Evolutionary conservation across 257 asterid species (phyloP), one percentile per base, ranked within the genome.

Genomic region (Forsythia viridissima): DNA sequence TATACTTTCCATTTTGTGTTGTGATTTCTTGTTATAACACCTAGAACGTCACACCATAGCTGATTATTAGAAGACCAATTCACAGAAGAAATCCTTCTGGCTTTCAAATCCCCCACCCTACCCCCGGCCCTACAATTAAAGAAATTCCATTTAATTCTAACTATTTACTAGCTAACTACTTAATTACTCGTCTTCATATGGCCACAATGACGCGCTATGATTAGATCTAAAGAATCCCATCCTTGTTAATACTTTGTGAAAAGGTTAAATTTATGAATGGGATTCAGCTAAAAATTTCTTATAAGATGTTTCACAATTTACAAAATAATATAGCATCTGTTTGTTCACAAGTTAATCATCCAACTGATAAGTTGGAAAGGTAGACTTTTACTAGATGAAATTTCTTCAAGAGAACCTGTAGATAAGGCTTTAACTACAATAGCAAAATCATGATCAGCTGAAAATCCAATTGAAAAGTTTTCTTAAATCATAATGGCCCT

Each of bases 371-470:
- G 79, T 51, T 44, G 70, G 73, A 70, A 71, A 80, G 46, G 16
- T 36, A 46, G 38, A 70, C 42, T 69, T 51, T 51, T 51, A 51
- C 20, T 16, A 51, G 59, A 51, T 51, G 7, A 51, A 51, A 51
- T 16, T 15, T 43, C 59, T 15, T 16, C 59, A 51, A 15, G 59
- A 15, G 5, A 12, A 51, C n/a, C 2, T 51, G 5, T 38, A 72
- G 12, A 68, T 48, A 34, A 66, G 21, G 57, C 52, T 44, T 52
- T 46, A 76, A 43, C 61, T 38, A 75, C 6, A 10, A 18, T 18
- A 43, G 79, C 77, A 7, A 61, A 75, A 40, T 9, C 70, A 52
- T 71, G 44, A 63, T 48, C 43, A 67, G 75, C 74, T 39, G 55
- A 72, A 75, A 18, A 57, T 24, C 74, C 44, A 42, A 74, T 16